Conservation (phyloP, 495 filamentous ascomycete genomes). For the Letharia columbiana region DNA sequence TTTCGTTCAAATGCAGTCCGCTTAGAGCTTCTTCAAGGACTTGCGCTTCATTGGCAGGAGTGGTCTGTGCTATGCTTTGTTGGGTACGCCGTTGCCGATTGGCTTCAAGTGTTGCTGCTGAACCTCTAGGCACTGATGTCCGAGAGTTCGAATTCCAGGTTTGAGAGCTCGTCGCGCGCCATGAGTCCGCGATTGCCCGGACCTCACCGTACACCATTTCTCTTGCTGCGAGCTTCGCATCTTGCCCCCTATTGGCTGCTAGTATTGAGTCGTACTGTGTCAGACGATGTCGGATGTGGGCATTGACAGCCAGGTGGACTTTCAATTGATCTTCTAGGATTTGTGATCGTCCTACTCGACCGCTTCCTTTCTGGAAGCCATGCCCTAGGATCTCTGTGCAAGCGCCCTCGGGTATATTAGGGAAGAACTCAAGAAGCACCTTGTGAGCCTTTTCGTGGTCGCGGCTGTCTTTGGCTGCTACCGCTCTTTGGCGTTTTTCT, state of each 20-base stretch:
- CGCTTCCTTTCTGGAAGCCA: conserved; percentile 17
- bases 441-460: neutral
- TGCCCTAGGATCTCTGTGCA: conserved; percentile 8
- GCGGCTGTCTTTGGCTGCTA: conserved; percentile 9
- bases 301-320: conserved; percentile 57
- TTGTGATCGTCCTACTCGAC: conserved; percentile 6
- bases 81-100: neutral
- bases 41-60: neutral
- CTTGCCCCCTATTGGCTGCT: conserved; percentile 21
- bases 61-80: neutral
- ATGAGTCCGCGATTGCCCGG: conserved; percentile 4
- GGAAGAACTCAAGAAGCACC: neutral
- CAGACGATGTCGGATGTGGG: conserved; percentile 74
- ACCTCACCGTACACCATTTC: neutral
- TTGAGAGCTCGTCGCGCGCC: conserved; percentile 3
- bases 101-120: neutral
- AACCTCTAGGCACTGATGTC: neutral
- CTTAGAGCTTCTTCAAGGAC: neutral
- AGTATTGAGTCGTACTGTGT: conserved; percentile 75
- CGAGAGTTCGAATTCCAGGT: neutral
- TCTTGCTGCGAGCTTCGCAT: conserved; percentile 11
- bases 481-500: conserved; percentile 7
- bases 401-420: neutral
- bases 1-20: neutral
- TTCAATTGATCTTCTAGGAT: neutral